These are phyloP conservation scores for Dimocarpus longan DNA, from an alignment of 345 rosid genomes.

Conservation along the genomic window DNA sequence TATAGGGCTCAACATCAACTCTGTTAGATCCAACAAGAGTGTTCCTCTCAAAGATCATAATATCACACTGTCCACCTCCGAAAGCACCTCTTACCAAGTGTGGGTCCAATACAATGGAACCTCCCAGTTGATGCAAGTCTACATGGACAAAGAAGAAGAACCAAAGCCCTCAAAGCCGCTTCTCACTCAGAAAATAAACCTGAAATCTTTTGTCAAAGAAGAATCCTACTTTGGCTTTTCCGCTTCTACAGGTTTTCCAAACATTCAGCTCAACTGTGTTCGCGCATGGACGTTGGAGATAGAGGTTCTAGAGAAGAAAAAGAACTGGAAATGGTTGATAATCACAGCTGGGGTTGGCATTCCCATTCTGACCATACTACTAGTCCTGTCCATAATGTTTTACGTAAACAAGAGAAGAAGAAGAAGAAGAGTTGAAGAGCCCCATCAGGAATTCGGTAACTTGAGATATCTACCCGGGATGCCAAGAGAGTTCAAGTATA, in stretches of 20 bases:
- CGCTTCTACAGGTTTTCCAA: conserved; percentile 45
- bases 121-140: conserved; percentile 32
- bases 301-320: conserved; percentile 10
- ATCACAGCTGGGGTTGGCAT: conserved; percentile 31
- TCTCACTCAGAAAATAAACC: conserved; percentile 31
- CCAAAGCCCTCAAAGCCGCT: conserved; percentile 21
- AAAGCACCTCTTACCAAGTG: conserved; percentile 19
- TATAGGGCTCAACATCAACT: conserved; percentile 52
- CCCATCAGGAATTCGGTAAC: conserved; percentile 13
- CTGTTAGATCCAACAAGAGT: conserved; percentile 27
- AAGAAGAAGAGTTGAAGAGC: conserved; percentile 9
- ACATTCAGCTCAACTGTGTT: conserved; percentile 44
- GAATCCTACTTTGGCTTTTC: conserved; percentile 50
- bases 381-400: neutral
- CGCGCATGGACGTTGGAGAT: conserved; percentile 41
- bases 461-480: conserved; percentile 43
- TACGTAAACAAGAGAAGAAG: conserved; percentile 4
- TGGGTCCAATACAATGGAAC: conserved; percentile 47
- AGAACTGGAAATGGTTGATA: conserved; percentile 3
- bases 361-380: neutral
- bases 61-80: conserved; percentile 24
- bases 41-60: conserved; percentile 32
- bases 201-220: conserved; percentile 29
- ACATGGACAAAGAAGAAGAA: conserved; percentile 25
- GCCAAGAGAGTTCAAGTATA: conserved; percentile 44